Percentiles rank a stretch among this genome's conserved stretches.
These are phyloP conservation scores for Coniochaeta sp. DNA, from an alignment of 2,329 filamentous ascomycete genomes.

Conservation along the genomic window DNA sequence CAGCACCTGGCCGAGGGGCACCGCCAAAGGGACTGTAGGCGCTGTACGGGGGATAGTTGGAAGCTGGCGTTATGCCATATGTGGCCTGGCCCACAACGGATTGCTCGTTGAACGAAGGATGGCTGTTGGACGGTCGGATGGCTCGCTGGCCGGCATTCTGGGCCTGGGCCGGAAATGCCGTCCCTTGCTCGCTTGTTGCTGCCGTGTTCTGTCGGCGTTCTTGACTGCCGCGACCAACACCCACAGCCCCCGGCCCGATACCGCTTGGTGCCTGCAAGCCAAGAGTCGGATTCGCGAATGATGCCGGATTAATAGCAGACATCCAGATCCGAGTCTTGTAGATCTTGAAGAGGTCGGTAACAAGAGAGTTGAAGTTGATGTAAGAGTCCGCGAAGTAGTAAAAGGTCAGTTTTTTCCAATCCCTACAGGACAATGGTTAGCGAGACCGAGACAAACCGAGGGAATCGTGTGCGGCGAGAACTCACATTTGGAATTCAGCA, in stretches of 20 bases:
- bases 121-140: constrained; percentile 10
- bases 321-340: constrained; percentile 99
- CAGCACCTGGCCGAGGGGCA: constrained; percentile 21
- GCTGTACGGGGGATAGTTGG: constrained; percentile 29
- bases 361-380: constrained; percentile 97
- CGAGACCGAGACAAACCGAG: background rate
- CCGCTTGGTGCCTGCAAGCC: constrained; percentile 64
- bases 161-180: constrained; percentile 16
- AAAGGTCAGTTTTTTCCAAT: constrained; percentile 98
- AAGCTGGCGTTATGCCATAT: constrained; percentile 24
- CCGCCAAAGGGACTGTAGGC: constrained; percentile 37
- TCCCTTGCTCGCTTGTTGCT: constrained; percentile 8
- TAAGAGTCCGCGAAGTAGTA: constrained; percentile 98
- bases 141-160: constrained; percentile 11
- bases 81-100: constrained; percentile 29
- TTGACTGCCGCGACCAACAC: constrained; percentile 37
- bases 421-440: constrained; percentile 46
- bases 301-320: constrained; percentile 97
- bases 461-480: constrained; percentile 13
- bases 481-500: constrained; percentile 97
- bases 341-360: constrained; percentile 96
- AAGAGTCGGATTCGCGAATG: constrained; percentile 74
- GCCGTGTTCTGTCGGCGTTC: constrained; percentile 39
- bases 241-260: constrained; percentile 60
- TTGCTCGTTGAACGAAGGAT: constrained; percentile 22